Conservation (phyloP, 768 basidiomycete genomes). For the Saitozyma podzolica region DNA sequence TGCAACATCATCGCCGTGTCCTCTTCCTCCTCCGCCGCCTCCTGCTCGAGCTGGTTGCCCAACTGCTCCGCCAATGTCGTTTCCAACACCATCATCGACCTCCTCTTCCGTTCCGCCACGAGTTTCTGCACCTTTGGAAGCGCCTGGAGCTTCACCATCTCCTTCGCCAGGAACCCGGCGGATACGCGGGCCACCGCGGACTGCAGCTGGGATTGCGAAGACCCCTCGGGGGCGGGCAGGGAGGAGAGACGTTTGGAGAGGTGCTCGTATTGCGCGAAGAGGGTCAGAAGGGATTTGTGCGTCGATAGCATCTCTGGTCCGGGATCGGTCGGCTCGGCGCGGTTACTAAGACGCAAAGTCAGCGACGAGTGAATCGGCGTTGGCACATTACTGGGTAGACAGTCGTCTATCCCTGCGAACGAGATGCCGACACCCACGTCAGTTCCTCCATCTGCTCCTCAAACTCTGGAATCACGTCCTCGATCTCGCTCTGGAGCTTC, state of each 20-base stretch:
- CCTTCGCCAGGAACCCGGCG: conserved; percentile 77
- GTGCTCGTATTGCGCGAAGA: conserved; percentile 84
- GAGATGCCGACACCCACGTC: conserved; percentile 56
- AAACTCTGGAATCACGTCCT: conserved; percentile 79
- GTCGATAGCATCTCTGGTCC: conserved; percentile 53
- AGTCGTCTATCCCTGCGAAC: conserved; percentile 8
- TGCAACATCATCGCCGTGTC: conserved; percentile 75
- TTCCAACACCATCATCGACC: conserved; percentile 27
- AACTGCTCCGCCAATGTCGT: conserved; percentile 20
- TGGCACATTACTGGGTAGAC: conserved; percentile 16
- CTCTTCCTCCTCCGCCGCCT: conserved; percentile 58
- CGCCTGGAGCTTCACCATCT: conserved; percentile 80
- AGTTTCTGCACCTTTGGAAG: conserved; percentile 45
- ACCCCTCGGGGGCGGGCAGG: conserved; percentile 64
- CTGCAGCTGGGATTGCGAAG: conserved; percentile 82
- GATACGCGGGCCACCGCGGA: conserved; percentile 74
- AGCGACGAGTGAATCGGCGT: conserved; percentile 56
- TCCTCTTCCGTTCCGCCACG: conserved; percentile 27
- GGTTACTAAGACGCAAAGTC: conserved; percentile 19
- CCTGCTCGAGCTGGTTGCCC: conserved; percentile 21
- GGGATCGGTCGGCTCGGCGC: conserved; percentile 57
- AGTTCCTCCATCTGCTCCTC: conserved; percentile 77
- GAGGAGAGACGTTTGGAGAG: conserved; percentile 79
- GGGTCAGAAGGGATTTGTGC: conserved; percentile 78
- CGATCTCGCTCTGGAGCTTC: conserved; percentile 81